Base-by-base conservation (phyloP, 495 filamentous ascomycete genomes). In the Penicillium bovifimosum region DNA sequence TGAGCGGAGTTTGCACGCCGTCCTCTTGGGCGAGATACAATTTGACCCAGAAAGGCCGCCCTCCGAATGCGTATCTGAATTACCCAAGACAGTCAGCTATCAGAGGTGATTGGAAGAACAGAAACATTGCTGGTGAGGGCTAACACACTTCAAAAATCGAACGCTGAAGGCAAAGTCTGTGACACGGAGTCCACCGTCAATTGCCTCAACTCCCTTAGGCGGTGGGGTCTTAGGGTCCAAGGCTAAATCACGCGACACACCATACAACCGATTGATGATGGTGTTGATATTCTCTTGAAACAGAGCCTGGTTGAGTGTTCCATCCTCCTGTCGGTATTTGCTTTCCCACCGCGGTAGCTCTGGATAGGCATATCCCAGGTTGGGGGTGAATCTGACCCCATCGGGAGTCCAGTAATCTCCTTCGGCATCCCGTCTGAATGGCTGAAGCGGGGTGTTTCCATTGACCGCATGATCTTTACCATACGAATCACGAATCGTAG, bases 301-400 rank as follows among this genome's bases (percentile, higher is more conserved):
- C 9, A 61, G 55, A 9, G 6, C 20, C 10, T 43, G 18, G 20
- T 4, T 47, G 41, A 29, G 60, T 20, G 27, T 49, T 47, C 9
- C 64, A 39, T 36, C 52, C 55, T 49, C n/a, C 10, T 44, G 40
- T n/a, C 10, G 31, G 14, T 52, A 52, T 14, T 53, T 49, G 6
- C 8, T 13, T 1, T 55, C 32, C 70, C 70, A 72, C 42, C 67
- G 66, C 3, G 58, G 47, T n/a, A 75, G 57, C 55, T 80, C 77
- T 0, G 76, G 77, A 55, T 80, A 80, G 10, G 73, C 72, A 56
- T 77, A 74, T 14, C 75, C 77, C 29, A 78, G 74, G n/a, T 47
- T 54, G 7, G 56, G 53, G 16, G 56, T 50, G 11, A 58, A 49
- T 10, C 66, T 56, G 9, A 46, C 51, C 0, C 45, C 63, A n/a